phyloP scores from a whole-genome alignment of 2,329 filamentous ascomycete species.

The Penicillium fuscoglaucum region DNA sequence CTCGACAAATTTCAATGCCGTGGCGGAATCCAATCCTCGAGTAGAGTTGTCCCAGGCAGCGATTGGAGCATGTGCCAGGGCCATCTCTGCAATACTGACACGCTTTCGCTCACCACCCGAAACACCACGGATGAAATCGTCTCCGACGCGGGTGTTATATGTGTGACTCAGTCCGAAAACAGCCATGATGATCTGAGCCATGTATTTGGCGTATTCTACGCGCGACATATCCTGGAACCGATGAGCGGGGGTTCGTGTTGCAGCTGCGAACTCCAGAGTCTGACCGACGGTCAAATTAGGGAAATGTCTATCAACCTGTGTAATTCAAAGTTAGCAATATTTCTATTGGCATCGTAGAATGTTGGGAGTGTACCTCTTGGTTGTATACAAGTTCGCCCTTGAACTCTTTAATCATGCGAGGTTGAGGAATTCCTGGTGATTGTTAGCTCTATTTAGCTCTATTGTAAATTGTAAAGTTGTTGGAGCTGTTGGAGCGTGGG shows the following conservation, averaged over 20 bases:
- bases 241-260: conserved; percentile 54
- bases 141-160: conserved; percentile 45
- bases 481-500: not conserved
- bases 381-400: conserved; percentile 41
- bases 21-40: conserved; percentile 51
- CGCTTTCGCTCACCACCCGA: conserved; percentile 61
- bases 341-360: not conserved
- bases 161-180: conserved; percentile 50
- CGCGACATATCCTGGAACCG: conserved; percentile 31
- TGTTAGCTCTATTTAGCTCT: conserved; percentile 3
- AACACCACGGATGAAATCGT: conserved; percentile 60
- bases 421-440: conserved; percentile 22
- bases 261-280: conserved; percentile 73
- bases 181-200: conserved; percentile 46
- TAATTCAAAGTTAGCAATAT: conserved; percentile 35
- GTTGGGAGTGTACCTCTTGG: conserved; percentile 45
- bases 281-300: conserved; percentile 64
- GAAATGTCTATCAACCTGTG: conserved; percentile 76
- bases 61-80: conserved; percentile 46
- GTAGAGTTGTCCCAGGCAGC: conserved; percentile 48
- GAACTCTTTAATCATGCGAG: conserved; percentile 37
- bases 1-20: conserved; percentile 55
- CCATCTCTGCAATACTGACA: conserved; percentile 58
- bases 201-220: conserved; percentile 43
- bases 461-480: not conserved